These are phyloP conservation scores for Coemansia sp. DNA, from an alignment of 192 early-diverging fungal species.

Conservation along the genomic window DNA sequence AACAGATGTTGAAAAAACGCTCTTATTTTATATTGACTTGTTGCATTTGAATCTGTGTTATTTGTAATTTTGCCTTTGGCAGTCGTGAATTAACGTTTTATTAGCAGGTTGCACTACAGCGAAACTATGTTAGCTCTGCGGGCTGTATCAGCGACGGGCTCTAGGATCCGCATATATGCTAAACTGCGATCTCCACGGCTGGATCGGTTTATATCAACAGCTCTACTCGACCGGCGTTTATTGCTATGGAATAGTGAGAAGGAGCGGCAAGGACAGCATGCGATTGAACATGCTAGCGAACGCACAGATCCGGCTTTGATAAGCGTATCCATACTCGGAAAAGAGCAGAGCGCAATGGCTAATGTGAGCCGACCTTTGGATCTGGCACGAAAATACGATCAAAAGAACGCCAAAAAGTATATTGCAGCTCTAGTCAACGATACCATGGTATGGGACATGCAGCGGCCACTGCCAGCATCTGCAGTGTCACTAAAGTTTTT, in stretches of 20 bases:
- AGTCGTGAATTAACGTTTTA: background rate
- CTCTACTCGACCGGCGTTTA: constrained; percentile 14
- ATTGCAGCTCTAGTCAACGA: constrained; percentile 55
- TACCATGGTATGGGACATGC: constrained; percentile 56
- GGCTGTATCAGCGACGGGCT: background rate
- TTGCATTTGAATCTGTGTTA: background rate
- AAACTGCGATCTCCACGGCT: background rate
- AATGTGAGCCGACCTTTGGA: constrained; percentile 51
- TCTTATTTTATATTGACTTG: too few relatives aligned
- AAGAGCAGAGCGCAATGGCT: constrained; percentile 3
- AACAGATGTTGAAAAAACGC: too few relatives aligned
- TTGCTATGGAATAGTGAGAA: constrained; percentile 31
- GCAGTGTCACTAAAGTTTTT: constrained; percentile 40
- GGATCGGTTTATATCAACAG: background rate
- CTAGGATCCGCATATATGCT: background rate
- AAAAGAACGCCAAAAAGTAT: constrained; percentile 54
- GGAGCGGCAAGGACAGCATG: constrained; percentile 19
- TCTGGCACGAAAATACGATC: constrained; percentile 48
- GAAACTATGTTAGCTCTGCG: background rate
- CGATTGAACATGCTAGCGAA: background rate
- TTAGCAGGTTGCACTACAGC: background rate
- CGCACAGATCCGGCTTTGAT: background rate
- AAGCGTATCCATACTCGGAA: constrained; percentile 2
- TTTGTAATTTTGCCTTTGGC: background rate
- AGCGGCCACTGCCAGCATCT: constrained; percentile 43